These are phyloP conservation scores for Pichia sp. DNA, from an alignment of 1,139 yeast genomes.

Conservation along the genomic window DNA sequence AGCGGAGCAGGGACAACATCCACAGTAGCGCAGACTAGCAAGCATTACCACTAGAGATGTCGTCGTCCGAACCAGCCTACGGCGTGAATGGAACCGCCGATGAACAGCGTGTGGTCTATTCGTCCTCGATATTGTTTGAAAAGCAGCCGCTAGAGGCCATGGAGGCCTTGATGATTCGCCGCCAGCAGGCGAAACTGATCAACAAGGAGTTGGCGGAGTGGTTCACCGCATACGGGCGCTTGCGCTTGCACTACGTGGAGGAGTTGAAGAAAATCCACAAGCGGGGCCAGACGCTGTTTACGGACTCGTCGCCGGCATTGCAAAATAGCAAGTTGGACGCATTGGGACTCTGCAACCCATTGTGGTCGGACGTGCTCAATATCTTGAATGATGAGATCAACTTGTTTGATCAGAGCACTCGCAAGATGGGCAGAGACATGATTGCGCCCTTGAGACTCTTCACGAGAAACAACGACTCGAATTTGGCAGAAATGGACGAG, in stretches of 20 bases:
- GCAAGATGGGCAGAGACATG: constrained; percentile 52
- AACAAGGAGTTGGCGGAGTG: constrained; percentile 50
- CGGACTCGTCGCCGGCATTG: constrained; percentile 25
- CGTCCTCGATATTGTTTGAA: constrained; percentile 42
- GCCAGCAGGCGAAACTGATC: constrained; percentile 42
- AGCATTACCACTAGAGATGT: background rate
- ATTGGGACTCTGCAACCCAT: constrained; percentile 50
- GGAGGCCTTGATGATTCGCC: constrained; percentile 43
- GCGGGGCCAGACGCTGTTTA: constrained; percentile 39
- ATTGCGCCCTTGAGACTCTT: constrained; percentile 52
- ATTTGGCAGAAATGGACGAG: constrained; percentile 42
- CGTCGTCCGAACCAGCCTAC: background rate
- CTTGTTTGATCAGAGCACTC: constrained; percentile 48
- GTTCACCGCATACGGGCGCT: constrained; percentile 49
- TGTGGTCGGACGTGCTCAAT: constrained; percentile 56
- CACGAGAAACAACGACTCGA: constrained; percentile 50
- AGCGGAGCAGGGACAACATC: background rate
- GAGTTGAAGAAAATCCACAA: constrained; percentile 48
- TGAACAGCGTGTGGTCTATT: constrained; percentile 34
- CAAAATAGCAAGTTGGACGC: constrained; percentile 42
- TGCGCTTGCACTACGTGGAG: constrained; percentile 47
- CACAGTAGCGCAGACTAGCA: background rate
- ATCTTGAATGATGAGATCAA: constrained; percentile 51
- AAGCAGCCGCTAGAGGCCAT: constrained; percentile 47
- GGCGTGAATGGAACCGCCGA: constrained; percentile 3